These are phyloP conservation scores for Podaxis rugospora DNA, from an alignment of 768 basidiomycete species.

Conservation along the genomic window DNA sequence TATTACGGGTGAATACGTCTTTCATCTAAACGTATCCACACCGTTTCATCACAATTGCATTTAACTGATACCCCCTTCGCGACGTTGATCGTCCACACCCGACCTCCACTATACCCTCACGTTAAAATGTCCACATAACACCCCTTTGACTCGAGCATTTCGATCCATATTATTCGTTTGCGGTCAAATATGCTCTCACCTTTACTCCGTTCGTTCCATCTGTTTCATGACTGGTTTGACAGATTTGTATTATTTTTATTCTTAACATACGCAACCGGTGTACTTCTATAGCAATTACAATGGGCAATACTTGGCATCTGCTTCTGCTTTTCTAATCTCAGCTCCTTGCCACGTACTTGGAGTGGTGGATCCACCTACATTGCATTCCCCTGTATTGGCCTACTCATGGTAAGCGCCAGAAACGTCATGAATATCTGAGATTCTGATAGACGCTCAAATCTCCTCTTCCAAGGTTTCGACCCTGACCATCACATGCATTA, in stretches of 20 bases:
- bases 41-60: background rate
- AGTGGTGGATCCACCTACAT: background rate
- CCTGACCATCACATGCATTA: too few species aligned
- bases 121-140: background rate
- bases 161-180: background rate
- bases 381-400: background rate
- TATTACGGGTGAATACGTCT: constrained; percentile 4
- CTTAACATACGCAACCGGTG: background rate
- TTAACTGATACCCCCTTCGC: background rate
- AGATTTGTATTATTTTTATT: background rate
- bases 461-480: too few species aligned
- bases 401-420: background rate
- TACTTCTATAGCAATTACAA: constrained; percentile 5
- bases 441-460: too few species aligned
- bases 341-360: background rate
- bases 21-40: background rate
- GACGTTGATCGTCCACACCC: constrained; percentile 6
- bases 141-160: background rate
- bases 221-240: background rate
- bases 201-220: background rate
- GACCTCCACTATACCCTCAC: background rate
- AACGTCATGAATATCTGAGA: background rate
- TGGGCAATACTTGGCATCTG: background rate
- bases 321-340: background rate
- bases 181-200: background rate